Base-by-base conservation (phyloP, 306 rosid species). In the Begonia peltatifolia region DNA sequence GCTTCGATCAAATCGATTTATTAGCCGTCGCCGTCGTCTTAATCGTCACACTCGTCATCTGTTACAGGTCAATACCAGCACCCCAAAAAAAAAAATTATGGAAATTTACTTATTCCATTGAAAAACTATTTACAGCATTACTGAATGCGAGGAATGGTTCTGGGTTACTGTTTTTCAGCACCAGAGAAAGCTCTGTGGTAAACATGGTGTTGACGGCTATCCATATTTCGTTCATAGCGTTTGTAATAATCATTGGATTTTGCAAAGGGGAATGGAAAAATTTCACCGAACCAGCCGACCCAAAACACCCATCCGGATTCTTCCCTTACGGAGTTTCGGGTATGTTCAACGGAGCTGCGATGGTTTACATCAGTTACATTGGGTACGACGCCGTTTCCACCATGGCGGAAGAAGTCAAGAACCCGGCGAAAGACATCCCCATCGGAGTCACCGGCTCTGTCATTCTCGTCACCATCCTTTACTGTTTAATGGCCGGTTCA, bases 371-470 rank as follows among this genome's bases (percentile, higher is more conserved):
- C 0, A 89, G 97, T 60, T 89, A 85, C 57, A 89, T 89, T 9
- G 95, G 97, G 0, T 89, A 89, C 78, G 97, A 89, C 52, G 97
- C 97, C 61, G 95, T 89, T 22, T 89, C 95, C 1, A 89, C 97
- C 6, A 78, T 89, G 95, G 95, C 97, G 0, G 97, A 89, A 42
- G 97, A 89, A 62, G 97, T 89, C 0, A 74, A 55, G 1, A 61
- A 78, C 3, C 97, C 95, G 1, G 87, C 79, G 0, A 85, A 78
- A 67, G 97, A 89, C 55, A 89, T 89, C 35, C 97, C 97, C 0
- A 46, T 85, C 41, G 95, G 97, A 9, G 95, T 89, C 6, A 74
- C 90, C 0, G 97, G 97, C 41, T 85, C 95, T 10, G 95, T 89
- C 8, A 20, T 71, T n/a, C 43, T 84, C 35, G 97, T 89, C 12